Conservation (phyloP, 1,284 basidiomycete species). For the Cerioporus squamosus region DNA sequence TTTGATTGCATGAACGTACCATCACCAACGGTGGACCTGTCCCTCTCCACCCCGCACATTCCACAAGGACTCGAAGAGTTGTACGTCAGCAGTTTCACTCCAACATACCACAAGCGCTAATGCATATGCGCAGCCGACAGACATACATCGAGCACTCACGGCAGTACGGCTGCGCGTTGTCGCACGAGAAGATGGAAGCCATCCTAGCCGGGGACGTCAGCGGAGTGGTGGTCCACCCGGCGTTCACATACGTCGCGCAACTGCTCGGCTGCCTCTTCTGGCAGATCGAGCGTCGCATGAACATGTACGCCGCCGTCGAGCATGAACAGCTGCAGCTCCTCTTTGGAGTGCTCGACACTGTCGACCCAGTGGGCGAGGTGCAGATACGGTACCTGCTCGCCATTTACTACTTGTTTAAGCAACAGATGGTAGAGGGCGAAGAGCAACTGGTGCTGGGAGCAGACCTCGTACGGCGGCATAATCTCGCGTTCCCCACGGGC, state of each 20-base stretch:
- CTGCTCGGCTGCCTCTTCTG: constrained; percentile 31
- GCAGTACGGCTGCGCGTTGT: constrained; percentile 28
- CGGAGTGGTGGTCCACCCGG: constrained; percentile 28
- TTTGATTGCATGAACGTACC: constrained; percentile 11
- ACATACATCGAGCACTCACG: constrained; percentile 28
- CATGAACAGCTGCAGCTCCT: constrained; percentile 23
- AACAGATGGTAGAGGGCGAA: constrained; percentile 27
- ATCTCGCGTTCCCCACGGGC: constrained; percentile 11
- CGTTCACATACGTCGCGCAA: constrained; percentile 30
- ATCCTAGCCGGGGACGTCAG: constrained; percentile 30
- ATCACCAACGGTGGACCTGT: constrained; percentile 14
- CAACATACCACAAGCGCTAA: background rate
- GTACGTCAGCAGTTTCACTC: constrained; percentile 6
- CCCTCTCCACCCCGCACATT: constrained; percentile 8
- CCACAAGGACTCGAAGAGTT: constrained; percentile 18
- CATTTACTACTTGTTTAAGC: constrained; percentile 29
- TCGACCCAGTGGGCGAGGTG: constrained; percentile 25
- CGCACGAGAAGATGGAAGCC: constrained; percentile 28
- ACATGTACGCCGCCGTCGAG: constrained; percentile 17
- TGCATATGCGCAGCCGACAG: constrained; percentile 20
- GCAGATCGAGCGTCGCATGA: constrained; percentile 26
- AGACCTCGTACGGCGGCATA: constrained; percentile 17
- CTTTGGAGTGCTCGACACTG: constrained; percentile 19
- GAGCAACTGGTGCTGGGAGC: constrained; percentile 26
- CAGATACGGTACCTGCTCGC: constrained; percentile 29